These are phyloP conservation scores for Heterobasidion annosum DNA, from an alignment of 1,284 basidiomycete species.

Conservation along the genomic window DNA sequence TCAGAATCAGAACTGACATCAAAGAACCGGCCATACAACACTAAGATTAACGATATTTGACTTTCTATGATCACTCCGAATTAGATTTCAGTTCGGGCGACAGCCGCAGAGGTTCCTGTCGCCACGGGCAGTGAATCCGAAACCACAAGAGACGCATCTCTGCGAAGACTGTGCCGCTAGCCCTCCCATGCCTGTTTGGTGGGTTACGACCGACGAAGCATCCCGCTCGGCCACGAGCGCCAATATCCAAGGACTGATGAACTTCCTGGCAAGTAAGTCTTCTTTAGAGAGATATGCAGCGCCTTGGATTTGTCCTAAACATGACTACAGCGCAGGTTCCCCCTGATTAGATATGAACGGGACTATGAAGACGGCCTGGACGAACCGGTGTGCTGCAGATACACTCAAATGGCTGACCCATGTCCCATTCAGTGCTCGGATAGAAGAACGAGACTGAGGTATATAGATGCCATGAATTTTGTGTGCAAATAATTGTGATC, in stretches of 20 bases:
- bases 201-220: neutral
- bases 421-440: conserved; percentile 65
- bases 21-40: no score
- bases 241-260: conserved; percentile 26
- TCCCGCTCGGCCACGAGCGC: conserved; percentile 4
- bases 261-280: conserved; percentile 19
- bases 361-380: neutral
- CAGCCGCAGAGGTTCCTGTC: neutral
- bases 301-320: conserved; percentile 27
- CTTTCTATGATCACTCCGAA: no score
- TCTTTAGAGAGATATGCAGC: conserved; percentile 25
- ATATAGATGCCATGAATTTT: neutral
- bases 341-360: neutral
- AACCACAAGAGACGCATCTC: neutral
- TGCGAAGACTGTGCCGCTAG: neutral
- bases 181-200: no score
- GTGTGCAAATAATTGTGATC: neutral
- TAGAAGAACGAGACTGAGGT: conserved; percentile 49
- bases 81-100: no score
- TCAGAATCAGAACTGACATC: no score
- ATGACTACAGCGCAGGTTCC: conserved; percentile 17
- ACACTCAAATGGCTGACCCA: conserved; percentile 60
- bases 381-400: conserved; percentile 33
- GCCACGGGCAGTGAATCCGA: neutral
- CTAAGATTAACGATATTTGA: no score